Conservation (phyloP, 23 red algal species). For the Cyanidium caldarium region DNA sequence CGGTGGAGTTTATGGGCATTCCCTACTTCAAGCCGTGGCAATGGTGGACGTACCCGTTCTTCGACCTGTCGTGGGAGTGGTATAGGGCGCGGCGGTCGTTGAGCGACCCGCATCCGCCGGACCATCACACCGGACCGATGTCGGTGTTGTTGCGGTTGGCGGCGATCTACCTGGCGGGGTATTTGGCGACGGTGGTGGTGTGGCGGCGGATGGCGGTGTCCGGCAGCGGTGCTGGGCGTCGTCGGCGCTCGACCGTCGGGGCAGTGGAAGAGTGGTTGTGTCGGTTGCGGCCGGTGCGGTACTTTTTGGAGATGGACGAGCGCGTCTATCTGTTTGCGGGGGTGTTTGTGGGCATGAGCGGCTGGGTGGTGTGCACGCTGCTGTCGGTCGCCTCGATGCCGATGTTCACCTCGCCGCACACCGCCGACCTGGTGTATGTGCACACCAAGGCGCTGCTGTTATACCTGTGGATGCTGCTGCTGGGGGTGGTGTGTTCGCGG, state of each 20-base stretch:
- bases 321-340: neutral
- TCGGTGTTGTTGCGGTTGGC: slow-evolving; percentile 2
- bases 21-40: slow-evolving; percentile 74
- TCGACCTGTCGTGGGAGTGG: slow-evolving; percentile 65
- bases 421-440: neutral
- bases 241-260: neutral
- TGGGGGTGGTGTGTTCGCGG: neutral
- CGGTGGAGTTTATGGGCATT: slow-evolving; percentile 60
- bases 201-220: neutral
- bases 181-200: too few relatives aligned
- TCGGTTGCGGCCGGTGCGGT: neutral
- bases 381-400: neutral
- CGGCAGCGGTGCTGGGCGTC: neutral
- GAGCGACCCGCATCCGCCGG: slow-evolving; percentile 14
- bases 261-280: neutral
- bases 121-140: neutral
- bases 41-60: slow-evolving; percentile 62
- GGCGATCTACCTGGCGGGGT: neutral
- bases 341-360: neutral
- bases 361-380: neutral
- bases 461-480: neutral
- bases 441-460: neutral
- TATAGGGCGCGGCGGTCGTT: slow-evolving; percentile 34
- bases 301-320: slow-evolving; percentile 6
- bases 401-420: neutral